Evolutionary conservation across 2,329 filamentous ascomycete species (phyloP).

Genomic region (Verticillium klebahnii): DNA sequence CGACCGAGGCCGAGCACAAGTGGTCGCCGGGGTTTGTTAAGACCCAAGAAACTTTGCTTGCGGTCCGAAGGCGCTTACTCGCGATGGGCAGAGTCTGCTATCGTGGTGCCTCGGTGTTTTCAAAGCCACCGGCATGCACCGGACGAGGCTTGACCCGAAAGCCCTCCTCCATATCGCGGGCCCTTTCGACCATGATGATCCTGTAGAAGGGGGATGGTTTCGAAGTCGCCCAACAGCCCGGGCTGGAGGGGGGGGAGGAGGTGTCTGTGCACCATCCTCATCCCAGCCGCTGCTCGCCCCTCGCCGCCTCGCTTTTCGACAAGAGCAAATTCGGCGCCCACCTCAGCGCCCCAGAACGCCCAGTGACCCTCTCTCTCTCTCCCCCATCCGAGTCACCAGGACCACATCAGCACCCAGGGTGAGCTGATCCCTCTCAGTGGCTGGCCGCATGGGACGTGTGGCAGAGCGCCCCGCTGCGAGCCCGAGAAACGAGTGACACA

Average conservation of each 20-base stretch:
- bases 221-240: not conserved
- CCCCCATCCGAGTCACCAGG: not conserved
- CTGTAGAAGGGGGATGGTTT: not conserved
- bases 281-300: not conserved
- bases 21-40: too few relatives aligned
- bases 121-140: not conserved
- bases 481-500: constrained; percentile 2
- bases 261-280: not conserved
- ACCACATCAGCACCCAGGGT: not conserved
- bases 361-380: not conserved
- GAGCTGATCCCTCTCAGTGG: not conserved
- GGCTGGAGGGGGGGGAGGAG: not conserved
- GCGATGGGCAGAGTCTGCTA: not conserved
- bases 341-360: not conserved
- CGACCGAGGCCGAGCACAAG: not conserved
- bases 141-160: not conserved
- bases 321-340: not conserved
- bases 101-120: not conserved
- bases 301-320: not conserved
- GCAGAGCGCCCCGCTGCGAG: constrained; percentile 5
- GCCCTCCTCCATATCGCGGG: not conserved
- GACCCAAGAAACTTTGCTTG: not conserved
- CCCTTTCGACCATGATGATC: not conserved
- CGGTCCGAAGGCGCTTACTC: not conserved
- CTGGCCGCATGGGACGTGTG: constrained; percentile 2